A percentile compares a stretch with the other conserved stretches of the same genome.
These are phyloP conservation scores for Ascochyta rabiei DNA, from an alignment of 2,329 filamentous ascomycete genomes.

Conservation along the genomic window DNA sequence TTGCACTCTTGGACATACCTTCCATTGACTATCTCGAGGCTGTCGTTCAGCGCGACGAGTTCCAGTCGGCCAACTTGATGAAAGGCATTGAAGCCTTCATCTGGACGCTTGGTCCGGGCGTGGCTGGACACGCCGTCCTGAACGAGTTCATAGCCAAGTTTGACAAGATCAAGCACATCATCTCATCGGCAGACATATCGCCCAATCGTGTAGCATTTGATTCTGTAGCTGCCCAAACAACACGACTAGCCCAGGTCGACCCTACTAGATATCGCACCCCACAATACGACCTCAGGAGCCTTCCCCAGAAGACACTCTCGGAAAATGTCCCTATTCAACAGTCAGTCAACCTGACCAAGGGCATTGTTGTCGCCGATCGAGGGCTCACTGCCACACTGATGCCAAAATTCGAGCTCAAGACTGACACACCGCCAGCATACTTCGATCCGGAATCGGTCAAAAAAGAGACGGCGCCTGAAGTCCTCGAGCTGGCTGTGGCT, in stretches of 20 bases:
- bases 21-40: slow-evolving; percentile 70
- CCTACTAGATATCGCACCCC: slow-evolving; percentile 74
- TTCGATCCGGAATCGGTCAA: slow-evolving; percentile 57
- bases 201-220: slow-evolving; percentile 77
- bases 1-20: slow-evolving; percentile 82
- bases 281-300: slow-evolving; percentile 63
- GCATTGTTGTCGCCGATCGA: slow-evolving; percentile 44
- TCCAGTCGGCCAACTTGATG: slow-evolving; percentile 69
- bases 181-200: slow-evolving; percentile 76
- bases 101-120: slow-evolving; percentile 78
- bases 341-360: slow-evolving; percentile 19
- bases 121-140: slow-evolving; percentile 68
- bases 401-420: slow-evolving; percentile 51
- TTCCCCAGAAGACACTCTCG: slow-evolving; percentile 35
- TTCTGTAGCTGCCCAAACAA: slow-evolving; percentile 68
- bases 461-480: slow-evolving; percentile 51
- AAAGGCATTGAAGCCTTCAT: slow-evolving; percentile 70
- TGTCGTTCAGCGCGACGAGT: slow-evolving; percentile 75
- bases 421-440: slow-evolving; percentile 31
- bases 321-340: slow-evolving; percentile 31
- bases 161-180: slow-evolving; percentile 70
- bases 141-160: slow-evolving; percentile 71
- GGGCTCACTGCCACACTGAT: slow-evolving; percentile 54
- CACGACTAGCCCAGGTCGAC: slow-evolving; percentile 75
- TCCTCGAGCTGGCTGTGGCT: slow-evolving; percentile 60